Percentiles rank a stretch among this genome's conserved stretches.
Conservation (phyloP, 495 filamentous ascomycete species). For the Lophiostoma macrostomum region DNA sequence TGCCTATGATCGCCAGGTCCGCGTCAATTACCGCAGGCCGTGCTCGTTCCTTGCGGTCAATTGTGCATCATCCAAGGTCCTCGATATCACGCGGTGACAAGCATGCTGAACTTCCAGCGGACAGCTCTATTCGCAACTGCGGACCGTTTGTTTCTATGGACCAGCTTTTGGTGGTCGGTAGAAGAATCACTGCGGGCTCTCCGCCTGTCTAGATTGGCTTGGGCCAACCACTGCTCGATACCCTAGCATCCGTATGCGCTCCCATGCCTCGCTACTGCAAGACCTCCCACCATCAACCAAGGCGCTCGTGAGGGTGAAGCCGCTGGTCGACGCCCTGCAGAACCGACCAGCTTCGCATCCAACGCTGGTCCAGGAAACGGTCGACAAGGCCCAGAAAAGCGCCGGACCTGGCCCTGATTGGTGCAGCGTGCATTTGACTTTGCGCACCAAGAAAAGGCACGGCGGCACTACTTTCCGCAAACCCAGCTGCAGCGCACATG, state of each 20-base stretch:
- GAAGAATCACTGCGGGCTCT: neutral
- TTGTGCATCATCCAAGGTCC: neutral
- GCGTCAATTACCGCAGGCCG: neutral
- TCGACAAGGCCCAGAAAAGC: conserved; percentile 5
- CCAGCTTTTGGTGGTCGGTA: too few species aligned
- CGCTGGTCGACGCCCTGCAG: conserved; percentile 6
- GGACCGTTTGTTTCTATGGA: too few species aligned
- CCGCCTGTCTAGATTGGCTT: neutral
- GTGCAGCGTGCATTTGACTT: conserved; percentile 28
- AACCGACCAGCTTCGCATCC: conserved; percentile 10
- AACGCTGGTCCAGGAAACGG: neutral
- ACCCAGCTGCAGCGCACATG: conserved; percentile 10
- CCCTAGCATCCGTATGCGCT: neutral
- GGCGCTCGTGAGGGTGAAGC: neutral
- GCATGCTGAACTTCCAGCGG: too few species aligned
- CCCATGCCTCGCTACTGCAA: conserved; percentile 15
- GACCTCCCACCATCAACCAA: neutral
- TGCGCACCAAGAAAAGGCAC: conserved; percentile 28
- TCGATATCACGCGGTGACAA: too few species aligned
- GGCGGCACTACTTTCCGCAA: conserved; percentile 21
- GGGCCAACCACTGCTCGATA: neutral
- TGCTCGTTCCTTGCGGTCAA: neutral
- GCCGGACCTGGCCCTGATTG: conserved; percentile 16
- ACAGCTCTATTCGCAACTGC: too few species aligned
- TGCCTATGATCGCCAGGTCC: conserved; percentile 22